phyloP scores from a whole-genome alignment of 2,329 filamentous ascomycete species.

The Dactylellina cionopaga region DNA sequence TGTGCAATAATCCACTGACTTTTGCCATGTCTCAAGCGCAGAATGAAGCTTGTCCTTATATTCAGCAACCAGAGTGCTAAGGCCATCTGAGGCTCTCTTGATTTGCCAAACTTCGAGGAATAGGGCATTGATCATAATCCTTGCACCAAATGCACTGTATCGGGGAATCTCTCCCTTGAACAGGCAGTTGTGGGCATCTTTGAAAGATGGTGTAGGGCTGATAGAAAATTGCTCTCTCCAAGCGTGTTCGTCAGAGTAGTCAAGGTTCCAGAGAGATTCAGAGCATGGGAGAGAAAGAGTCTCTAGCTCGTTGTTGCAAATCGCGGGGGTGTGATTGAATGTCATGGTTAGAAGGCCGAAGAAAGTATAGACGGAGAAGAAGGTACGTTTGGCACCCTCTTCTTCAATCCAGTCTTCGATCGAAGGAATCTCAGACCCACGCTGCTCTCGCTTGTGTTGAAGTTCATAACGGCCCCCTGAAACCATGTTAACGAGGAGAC shows the following conservation, averaged over 20 bases:
- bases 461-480: slow-evolving; percentile 96
- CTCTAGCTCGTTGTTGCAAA: slow-evolving; percentile 98
- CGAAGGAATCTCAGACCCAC: slow-evolving; percentile 77
- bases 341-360: slow-evolving; percentile 93
- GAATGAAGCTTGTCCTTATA: slow-evolving; percentile 84
- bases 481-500: slow-evolving; percentile 97
- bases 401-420: slow-evolving; percentile 95
- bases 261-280: slow-evolving; percentile 92
- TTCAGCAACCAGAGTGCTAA: slow-evolving; percentile 96
- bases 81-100: slow-evolving; percentile 95
- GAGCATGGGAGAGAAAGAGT: slow-evolving; percentile 90
- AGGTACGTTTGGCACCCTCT: slow-evolving; percentile 93
- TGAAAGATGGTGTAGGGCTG: slow-evolving; percentile 82
- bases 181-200: slow-evolving; percentile 91
- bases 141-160: slow-evolving; percentile 96
- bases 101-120: slow-evolving; percentile 99
- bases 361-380: slow-evolving; percentile 99
- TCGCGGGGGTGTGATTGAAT: slow-evolving; percentile 97
- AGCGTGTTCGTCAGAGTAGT: slow-evolving; percentile 77
- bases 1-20: slow-evolving; percentile 91
- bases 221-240: slow-evolving; percentile 82
- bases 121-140: slow-evolving; percentile 97
- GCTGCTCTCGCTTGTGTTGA: slow-evolving; percentile 89
- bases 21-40: slow-evolving; percentile 98
- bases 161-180: slow-evolving; percentile 91